Evolutionary conservation across 768 basidiomycete species (phyloP).

Genomic region (Filobasidium floriforme): DNA sequence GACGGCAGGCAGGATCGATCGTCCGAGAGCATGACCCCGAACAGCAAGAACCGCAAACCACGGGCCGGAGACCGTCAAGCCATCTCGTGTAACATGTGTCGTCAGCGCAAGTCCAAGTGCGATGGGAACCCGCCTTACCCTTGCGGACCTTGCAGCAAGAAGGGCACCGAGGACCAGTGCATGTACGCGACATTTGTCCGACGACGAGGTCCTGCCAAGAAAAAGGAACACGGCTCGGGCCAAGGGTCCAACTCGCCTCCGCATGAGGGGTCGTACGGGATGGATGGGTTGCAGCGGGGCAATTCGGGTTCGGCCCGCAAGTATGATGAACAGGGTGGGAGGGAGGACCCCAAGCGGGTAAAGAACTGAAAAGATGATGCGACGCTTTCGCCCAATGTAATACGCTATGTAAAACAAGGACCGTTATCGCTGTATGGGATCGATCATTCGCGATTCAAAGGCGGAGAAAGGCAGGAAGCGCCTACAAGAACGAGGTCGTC

Average conservation of each 20-base stretch:
- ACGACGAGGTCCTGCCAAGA: constrained; percentile 22
- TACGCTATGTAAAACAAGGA: no score
- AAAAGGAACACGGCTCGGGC: constrained; percentile 9
- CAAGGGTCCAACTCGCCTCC: background rate
- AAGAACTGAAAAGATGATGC: background rate
- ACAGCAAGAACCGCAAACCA: background rate
- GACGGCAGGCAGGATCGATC: background rate
- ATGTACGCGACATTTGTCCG: constrained; percentile 12
- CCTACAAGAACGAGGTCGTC: no score
- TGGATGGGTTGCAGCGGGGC: background rate
- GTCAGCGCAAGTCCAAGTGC: constrained; percentile 22
- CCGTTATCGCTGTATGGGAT: no score
- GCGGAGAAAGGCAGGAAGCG: no score
- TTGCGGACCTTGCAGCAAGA: constrained; percentile 16
- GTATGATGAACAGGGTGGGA: constrained; percentile 6
- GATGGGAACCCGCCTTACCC: constrained; percentile 18
- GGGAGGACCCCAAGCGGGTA: background rate
- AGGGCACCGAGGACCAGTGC: constrained; percentile 15
- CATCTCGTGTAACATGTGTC: constrained; percentile 25
- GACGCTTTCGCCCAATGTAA: background rate
- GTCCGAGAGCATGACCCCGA: background rate
- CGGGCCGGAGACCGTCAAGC: constrained; percentile 8
- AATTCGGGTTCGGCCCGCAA: background rate
- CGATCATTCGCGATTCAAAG: no score
- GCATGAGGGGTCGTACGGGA: background rate